phyloP scores from a whole-genome alignment of 768 basidiomycete species.

The Tulasnella sp. region DNA sequence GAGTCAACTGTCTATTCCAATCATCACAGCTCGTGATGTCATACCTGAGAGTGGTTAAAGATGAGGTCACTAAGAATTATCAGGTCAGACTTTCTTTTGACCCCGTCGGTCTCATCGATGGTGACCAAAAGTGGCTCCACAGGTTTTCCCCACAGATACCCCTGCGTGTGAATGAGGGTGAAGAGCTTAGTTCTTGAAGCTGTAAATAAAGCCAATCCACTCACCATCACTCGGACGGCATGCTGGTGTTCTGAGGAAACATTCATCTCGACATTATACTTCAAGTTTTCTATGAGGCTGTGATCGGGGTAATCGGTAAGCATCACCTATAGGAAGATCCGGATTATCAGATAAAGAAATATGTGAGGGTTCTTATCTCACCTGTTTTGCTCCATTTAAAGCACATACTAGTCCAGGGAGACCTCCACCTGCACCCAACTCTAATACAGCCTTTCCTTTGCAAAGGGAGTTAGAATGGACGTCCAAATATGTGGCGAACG shows the following conservation, averaged over 20 bases:
- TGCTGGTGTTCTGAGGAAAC: constrained; percentile 22
- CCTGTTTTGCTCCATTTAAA: constrained; percentile 56
- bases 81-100: constrained; percentile 44
- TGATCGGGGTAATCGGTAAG: constrained; percentile 89
- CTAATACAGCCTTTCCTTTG: constrained; percentile 43
- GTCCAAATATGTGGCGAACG: constrained; percentile 59
- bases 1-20: too few species aligned
- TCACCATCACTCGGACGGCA: constrained; percentile 27
- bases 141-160: constrained; percentile 71
- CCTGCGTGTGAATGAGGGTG: too few species aligned
- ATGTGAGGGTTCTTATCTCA: too few species aligned
- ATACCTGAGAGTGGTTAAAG: constrained; percentile 86
- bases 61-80: constrained; percentile 86
- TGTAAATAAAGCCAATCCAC: constrained; percentile 23
- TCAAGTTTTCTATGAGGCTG: constrained; percentile 60
- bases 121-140: constrained; percentile 37
- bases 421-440: constrained; percentile 89
- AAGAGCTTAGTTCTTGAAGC: not conserved
- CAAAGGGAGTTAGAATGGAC: constrained; percentile 34
- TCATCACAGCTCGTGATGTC: constrained; percentile 16
- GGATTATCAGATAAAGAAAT: not conserved
- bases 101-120: too few species aligned
- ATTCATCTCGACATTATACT: constrained; percentile 53
- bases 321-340: constrained; percentile 66
- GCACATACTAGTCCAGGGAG: constrained; percentile 69